Percentiles rank a stretch among this genome's conserved stretches.
Conservation (phyloP, 2,329 filamentous ascomycete genomes). For the Xylariaceae sp. region DNA sequence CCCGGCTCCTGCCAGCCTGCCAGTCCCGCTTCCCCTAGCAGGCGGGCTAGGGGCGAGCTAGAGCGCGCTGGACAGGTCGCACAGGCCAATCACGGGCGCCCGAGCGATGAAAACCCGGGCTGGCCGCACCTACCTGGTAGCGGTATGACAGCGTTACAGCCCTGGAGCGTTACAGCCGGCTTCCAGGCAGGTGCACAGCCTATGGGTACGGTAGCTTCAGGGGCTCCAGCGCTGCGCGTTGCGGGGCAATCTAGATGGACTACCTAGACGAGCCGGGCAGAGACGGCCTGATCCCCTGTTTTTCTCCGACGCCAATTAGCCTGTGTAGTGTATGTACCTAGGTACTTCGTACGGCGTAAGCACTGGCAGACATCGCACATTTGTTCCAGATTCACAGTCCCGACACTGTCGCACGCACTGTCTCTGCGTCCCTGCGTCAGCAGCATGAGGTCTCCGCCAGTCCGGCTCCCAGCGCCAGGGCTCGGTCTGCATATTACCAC, state of each 20-base stretch:
- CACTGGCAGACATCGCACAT: no score
- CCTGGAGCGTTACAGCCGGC: no score
- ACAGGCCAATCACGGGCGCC: conserved; percentile 5
- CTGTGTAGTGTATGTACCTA: no score
- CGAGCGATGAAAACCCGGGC: conserved; percentile 23
- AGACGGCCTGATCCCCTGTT: no score
- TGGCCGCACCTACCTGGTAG: background rate
- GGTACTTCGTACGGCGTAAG: no score
- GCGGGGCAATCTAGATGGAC: no score
- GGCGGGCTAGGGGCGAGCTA: conserved; percentile 20
- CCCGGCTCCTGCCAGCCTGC: conserved; percentile 15
- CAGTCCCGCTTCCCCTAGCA: conserved; percentile 6
- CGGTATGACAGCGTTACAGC: background rate
- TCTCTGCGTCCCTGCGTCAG: background rate
- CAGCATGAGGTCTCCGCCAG: background rate
- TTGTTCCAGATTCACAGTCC: background rate
- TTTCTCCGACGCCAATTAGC: background rate
- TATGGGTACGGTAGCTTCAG: background rate
- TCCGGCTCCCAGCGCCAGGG: background rate
- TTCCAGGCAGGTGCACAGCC: background rate
- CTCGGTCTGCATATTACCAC: background rate
- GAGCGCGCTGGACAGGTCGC: background rate
- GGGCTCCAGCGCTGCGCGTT: no score
- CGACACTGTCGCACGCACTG: background rate
- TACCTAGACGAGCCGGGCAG: no score